Conservation (phyloP, 106 monocot genomes). For the Dioscorea dumetorum region DNA sequence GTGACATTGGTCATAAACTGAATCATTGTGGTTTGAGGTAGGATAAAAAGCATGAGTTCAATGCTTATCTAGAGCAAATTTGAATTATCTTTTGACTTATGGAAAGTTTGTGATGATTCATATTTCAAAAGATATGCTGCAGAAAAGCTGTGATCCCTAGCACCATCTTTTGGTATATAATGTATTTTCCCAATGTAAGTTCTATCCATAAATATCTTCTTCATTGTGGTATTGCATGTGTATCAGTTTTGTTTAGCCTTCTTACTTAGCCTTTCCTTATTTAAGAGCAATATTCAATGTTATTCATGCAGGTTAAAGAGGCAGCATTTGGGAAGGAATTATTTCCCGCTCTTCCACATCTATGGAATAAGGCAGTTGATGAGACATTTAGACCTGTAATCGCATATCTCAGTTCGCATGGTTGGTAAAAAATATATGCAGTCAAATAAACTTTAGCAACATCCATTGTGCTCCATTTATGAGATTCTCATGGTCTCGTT, state of each 20-base stretch:
- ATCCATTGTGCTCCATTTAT: too few species aligned
- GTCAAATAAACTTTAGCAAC: background rate
- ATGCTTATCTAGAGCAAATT: too few species aligned
- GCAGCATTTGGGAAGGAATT: background rate
- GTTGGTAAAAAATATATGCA: slow-evolving; percentile 25
- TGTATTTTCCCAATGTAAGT: background rate
- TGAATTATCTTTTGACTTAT: too few species aligned
- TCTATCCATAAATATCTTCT: background rate
- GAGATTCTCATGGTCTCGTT: too few species aligned
- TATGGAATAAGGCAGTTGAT: slow-evolving; percentile 72
- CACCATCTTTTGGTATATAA: background rate
- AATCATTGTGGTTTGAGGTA: too few species aligned
- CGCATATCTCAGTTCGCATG: slow-evolving; percentile 54
- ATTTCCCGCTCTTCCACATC: slow-evolving; percentile 23
- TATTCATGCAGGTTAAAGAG: background rate
- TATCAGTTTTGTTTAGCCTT: too few species aligned
- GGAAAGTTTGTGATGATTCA: too few species aligned
- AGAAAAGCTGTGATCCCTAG: background rate
- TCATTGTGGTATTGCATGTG: too few species aligned
- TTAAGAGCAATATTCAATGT: background rate
- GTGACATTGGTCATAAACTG: too few species aligned
- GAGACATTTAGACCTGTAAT: slow-evolving; percentile 37
- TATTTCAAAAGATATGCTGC: too few species aligned
- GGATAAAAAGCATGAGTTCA: too few species aligned
- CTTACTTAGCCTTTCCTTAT: background rate